phyloP scores from a whole-genome alignment of 495 filamentous ascomycete genomes.

The Penicillium nucicola region DNA sequence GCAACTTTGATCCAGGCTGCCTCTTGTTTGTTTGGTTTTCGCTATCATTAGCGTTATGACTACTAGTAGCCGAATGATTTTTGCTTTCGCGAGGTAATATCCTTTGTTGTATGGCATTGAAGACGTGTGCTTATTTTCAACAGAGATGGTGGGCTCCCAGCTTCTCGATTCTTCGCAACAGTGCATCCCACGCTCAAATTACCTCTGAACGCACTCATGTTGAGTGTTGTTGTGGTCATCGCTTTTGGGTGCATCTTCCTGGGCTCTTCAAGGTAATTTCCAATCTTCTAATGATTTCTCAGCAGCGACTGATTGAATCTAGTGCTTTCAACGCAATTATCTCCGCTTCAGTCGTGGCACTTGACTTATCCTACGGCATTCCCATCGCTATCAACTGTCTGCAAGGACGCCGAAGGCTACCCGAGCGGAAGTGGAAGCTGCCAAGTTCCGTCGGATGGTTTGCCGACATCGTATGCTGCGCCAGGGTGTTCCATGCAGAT shows the following conservation, averaged over 20 bases:
- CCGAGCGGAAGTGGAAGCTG: constrained; percentile 57
- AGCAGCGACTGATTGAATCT: background rate
- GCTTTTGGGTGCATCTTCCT: constrained; percentile 70
- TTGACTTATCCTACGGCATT: constrained; percentile 68
- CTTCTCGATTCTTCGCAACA: constrained; percentile 55
- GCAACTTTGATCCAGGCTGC: constrained; percentile 39
- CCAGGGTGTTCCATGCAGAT: constrained; percentile 19
- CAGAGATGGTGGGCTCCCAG: constrained; percentile 66
- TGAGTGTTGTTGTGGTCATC: constrained; percentile 60
- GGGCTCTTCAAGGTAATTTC: constrained; percentile 54
- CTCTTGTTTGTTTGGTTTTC: constrained; percentile 66
- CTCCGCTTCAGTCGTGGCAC: constrained; percentile 65
- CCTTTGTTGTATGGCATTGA: background rate
- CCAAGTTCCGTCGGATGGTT: constrained; percentile 55
- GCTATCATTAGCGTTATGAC: constrained; percentile 68
- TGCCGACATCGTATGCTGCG: constrained; percentile 49
- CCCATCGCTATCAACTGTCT: constrained; percentile 63
- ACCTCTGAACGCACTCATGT: constrained; percentile 63
- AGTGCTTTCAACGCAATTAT: constrained; percentile 61
- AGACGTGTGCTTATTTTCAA: background rate
- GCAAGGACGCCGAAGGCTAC: constrained; percentile 58
- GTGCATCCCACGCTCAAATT: constrained; percentile 60
- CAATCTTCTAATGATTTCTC: background rate
- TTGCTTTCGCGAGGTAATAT: constrained; percentile 57
- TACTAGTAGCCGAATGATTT: constrained; percentile 70